Evolutionary conservation across 768 basidiomycete species (phyloP).

Genomic region (Mycena sanguinolenta): DNA sequence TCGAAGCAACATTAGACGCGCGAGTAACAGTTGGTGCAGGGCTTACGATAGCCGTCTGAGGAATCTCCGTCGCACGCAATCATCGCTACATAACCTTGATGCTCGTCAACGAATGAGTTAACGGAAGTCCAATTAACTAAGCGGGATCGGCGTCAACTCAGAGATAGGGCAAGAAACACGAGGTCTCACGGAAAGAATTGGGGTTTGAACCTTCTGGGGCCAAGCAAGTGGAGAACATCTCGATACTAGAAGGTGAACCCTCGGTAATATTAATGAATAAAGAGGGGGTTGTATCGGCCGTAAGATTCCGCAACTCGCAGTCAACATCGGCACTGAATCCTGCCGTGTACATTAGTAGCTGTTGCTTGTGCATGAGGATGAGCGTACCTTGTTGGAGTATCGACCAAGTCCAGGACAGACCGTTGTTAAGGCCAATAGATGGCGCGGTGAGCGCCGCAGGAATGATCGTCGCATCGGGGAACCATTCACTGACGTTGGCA

Average conservation of each 20-base stretch:
- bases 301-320: background rate
- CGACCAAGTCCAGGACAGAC: background rate
- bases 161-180: background rate
- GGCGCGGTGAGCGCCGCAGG: background rate
- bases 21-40: background rate
- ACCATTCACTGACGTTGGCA: background rate
- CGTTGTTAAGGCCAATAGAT: too few species aligned
- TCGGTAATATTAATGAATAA: background rate
- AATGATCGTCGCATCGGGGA: background rate
- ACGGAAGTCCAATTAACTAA: too few species aligned
- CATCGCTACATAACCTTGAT: constrained; percentile 2
- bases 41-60: constrained; percentile 8
- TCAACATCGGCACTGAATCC: constrained; percentile 14
- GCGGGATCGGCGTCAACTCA: background rate
- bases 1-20: background rate
- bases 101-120: too few species aligned
- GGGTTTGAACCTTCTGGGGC: background rate
- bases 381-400: constrained; percentile 7
- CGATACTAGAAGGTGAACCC: background rate
- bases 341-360: background rate
- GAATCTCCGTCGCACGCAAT: constrained; percentile 8
- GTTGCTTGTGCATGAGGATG: too few species aligned
- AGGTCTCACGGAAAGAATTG: background rate
- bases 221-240: constrained; percentile 3
- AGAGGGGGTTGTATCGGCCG: constrained; percentile 7